Evolutionary conservation across 441 rosid species (phyloP), one percentile per base, ranked within the genome.

Genomic region (Syzygium syzygioides): DNA sequence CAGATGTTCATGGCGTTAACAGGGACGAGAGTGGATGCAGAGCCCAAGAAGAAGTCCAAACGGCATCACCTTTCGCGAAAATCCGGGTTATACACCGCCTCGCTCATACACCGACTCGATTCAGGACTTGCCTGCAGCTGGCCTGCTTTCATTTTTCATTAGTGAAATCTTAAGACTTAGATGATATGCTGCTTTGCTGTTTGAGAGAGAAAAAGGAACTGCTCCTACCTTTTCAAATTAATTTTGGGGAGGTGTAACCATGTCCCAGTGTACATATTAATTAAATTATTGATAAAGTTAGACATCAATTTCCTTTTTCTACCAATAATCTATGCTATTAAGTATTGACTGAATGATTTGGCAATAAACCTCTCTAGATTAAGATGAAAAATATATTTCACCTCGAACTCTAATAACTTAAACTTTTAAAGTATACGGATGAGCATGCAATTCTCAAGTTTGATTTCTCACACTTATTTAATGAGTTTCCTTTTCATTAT

Each of bases 301-400:
- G 9, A 28, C 0, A 15, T 30, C 28, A 28, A 28, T 28, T 60
- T 28, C 0, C 0, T 60, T 60, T 13, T 5, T 14, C 9, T 30
- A 60, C 9, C 32, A 14, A 59, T 59, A 59, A 59, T 59, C 64
- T n/a, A 26, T 59, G 64, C 30, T 26, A 11, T 12, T 26, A 59
- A 26, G 71, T 62, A 62, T 30, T n/a, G 18, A 14, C 3, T n/a
- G 37, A n/a, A 62, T 62, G 71, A n/a, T 62, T 62, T 15, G 37
- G 37, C 37, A n/a, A 62, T 30, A n/a, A n/a, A 18, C 7, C 37
- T 62, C 66, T 60, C 76, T 30, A 15, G 20, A 12, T 30, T 15
- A 7, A n/a, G 37, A n/a, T 64, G 20, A 64, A 30, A 64, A 14
- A 55, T 64, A 64, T n/a, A 64, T 15, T 64, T 64, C 37, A 3